phyloP scores from a whole-genome alignment of 108 stramenopile species.

The Discostella stelligeroides region DNA sequence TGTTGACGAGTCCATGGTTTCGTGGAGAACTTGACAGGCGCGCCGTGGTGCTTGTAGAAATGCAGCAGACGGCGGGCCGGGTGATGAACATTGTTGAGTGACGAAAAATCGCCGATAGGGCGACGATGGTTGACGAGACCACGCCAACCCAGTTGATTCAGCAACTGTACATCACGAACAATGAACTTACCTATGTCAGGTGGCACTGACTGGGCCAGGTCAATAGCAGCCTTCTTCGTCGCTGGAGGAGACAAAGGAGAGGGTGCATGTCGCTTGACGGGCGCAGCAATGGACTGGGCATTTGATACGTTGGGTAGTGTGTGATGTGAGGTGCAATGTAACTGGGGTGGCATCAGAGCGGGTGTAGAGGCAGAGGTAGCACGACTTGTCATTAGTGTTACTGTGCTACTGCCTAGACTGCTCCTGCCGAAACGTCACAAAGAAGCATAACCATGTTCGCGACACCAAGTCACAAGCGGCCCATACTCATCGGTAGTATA shows the following conservation, averaged over 20 bases:
- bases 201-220: not conserved
- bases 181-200: constrained; percentile 5
- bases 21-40: constrained; percentile 32
- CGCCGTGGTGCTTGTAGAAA: constrained; percentile 23
- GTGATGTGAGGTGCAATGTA: no score
- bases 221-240: not conserved
- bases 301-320: not conserved
- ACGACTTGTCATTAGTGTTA: not conserved
- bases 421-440: not conserved
- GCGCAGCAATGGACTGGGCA: no score
- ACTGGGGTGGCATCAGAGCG: constrained; percentile 1
- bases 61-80: constrained; percentile 29
- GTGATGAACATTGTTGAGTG: constrained; percentile 23
- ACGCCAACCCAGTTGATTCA: constrained; percentile 4
- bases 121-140: not conserved
- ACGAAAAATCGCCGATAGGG: constrained; percentile 6
- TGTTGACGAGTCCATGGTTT: constrained; percentile 11
- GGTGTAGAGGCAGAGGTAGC: not conserved
- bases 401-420: not conserved
- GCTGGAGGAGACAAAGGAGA: no score
- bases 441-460: not conserved
- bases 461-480: constrained; percentile 3
- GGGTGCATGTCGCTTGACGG: no score
- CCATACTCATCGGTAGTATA: constrained; percentile 1
- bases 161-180: not conserved